Conservation (phyloP, 352 stramenopile species). For the Hyaloperonospora arabidopsidis region DNA sequence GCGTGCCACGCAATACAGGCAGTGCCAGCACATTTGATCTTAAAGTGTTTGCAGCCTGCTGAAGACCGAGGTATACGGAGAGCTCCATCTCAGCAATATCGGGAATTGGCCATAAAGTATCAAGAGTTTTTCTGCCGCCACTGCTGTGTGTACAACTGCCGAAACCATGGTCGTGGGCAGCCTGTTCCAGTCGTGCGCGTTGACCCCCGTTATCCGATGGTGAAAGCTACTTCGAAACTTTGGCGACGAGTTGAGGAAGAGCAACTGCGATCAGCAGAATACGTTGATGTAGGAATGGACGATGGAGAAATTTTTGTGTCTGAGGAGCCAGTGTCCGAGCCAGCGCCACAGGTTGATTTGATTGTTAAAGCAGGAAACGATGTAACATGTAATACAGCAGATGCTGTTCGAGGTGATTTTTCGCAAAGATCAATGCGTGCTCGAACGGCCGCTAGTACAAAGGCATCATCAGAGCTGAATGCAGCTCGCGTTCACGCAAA, state of each 20-base stretch:
- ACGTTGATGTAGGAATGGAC: conserved; percentile 19
- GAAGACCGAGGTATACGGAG: conserved; percentile 14
- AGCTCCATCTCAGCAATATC: conserved; percentile 18
- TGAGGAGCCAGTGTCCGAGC: conserved; percentile 10
- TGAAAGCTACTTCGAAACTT: conserved; percentile 40
- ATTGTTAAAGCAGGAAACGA: conserved; percentile 5
- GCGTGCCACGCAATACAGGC: conserved; percentile 22
- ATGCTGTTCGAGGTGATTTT: conserved; percentile 11
- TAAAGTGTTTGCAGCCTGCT: conserved; percentile 22
- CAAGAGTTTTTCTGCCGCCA: conserved; percentile 62
- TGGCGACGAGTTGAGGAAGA: conserved; percentile 26
- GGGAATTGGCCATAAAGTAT: conserved; percentile 32
- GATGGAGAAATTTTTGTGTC: conserved; percentile 8
- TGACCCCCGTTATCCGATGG: conserved; percentile 47
- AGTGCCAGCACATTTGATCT: conserved; percentile 20
- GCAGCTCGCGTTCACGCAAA: conserved; percentile 26
- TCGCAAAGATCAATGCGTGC: conserved; percentile 36
- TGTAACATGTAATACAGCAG: conserved; percentile 3
- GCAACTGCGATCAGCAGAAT: conserved; percentile 5
- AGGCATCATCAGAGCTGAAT: conserved; percentile 35
- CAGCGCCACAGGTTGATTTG: neutral
- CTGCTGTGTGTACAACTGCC: conserved; percentile 72
- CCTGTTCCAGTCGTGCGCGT: conserved; percentile 34
- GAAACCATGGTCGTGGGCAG: conserved; percentile 55
- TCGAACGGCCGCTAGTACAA: conserved; percentile 50